A percentile compares a stretch with the other conserved stretches of the same genome.
phyloP scores from a whole-genome alignment of 306 rosid species.

The Rosa chinensis region DNA sequence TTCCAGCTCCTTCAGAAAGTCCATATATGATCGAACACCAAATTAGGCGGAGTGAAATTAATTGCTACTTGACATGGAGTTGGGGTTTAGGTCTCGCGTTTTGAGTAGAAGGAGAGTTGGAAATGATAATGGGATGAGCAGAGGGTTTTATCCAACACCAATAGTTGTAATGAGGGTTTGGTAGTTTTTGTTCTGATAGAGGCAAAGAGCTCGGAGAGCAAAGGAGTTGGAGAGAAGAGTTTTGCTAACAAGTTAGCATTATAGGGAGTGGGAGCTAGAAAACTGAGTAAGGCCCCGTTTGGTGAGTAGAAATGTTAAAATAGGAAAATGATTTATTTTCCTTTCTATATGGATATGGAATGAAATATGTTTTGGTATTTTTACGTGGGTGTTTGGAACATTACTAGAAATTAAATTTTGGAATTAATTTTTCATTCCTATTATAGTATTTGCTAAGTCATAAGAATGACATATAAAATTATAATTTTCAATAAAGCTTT shows the following conservation, averaged over 20 bases:
- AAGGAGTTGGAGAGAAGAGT: neutral
- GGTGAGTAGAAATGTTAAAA: too few relatives aligned
- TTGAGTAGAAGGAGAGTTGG: neutral
- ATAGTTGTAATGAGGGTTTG: slow-evolving; percentile 18
- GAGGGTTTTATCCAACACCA: slow-evolving; percentile 13
- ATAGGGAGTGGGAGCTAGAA: neutral
- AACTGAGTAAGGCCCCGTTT: neutral
- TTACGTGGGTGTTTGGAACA: too few relatives aligned
- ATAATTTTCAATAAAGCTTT: too few relatives aligned
- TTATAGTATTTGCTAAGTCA: too few relatives aligned
- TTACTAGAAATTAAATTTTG: too few relatives aligned
- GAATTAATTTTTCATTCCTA: too few relatives aligned
- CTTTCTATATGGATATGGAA: too few relatives aligned
- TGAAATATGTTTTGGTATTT: too few relatives aligned
- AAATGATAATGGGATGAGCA: slow-evolving; percentile 1
- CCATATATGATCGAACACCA: slow-evolving; percentile 38
- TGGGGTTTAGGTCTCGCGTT: neutral
- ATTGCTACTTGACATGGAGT: neutral
- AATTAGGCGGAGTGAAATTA: neutral
- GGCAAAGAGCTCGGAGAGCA: slow-evolving; percentile 1
- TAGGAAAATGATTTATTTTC: too few relatives aligned
- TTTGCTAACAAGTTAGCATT: neutral
- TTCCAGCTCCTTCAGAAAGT: slow-evolving; percentile 66
- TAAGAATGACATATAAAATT: too few relatives aligned
- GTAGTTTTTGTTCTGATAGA: slow-evolving; percentile 22